Evolutionary conservation across 805 yeast species (phyloP).

Genomic region (Ogataea nitratoaversa): DNA sequence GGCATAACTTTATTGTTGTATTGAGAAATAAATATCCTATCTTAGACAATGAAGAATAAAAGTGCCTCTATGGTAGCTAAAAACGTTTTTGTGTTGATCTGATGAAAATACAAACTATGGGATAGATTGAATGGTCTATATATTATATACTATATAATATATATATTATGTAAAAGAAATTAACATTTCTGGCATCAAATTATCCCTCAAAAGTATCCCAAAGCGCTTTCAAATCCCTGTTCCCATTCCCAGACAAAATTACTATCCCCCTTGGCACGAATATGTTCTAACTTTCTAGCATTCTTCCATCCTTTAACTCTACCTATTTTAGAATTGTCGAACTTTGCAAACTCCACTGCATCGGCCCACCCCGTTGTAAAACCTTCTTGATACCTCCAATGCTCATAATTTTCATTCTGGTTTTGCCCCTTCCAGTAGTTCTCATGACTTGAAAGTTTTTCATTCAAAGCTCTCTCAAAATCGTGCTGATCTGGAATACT

Average conservation of each 20-base stretch:
- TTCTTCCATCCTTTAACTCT: slow-evolving; percentile 64
- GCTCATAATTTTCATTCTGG: slow-evolving; percentile 63
- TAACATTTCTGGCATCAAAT: too few relatives aligned
- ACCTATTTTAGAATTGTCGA: slow-evolving; percentile 71
- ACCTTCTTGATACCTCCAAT: slow-evolving; percentile 78
- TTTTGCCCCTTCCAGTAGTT: slow-evolving; percentile 66
- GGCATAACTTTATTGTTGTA: slow-evolving; percentile 20
- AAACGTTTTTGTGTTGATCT: too few relatives aligned
- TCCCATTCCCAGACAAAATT: slow-evolving; percentile 82
- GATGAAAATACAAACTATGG: too few relatives aligned
- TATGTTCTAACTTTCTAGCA: slow-evolving; percentile 62
- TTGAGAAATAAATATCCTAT: slow-evolving; percentile 19
- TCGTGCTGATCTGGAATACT: slow-evolving; percentile 37
- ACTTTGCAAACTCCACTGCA: slow-evolving; percentile 59
- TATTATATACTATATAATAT: background rate
- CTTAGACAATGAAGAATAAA: slow-evolving; percentile 21
- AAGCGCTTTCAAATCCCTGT: slow-evolving; percentile 73
- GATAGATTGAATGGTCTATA: too few relatives aligned
- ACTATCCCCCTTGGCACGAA: slow-evolving; percentile 49
- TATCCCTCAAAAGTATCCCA: slow-evolving; percentile 34
- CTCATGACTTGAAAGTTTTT: slow-evolving; percentile 43
- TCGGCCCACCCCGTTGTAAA: slow-evolving; percentile 75
- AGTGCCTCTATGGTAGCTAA: too few relatives aligned
- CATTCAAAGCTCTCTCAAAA: slow-evolving; percentile 37
- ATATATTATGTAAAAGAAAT: background rate